Base-by-base conservation (phyloP, 2,329 filamentous ascomycete species). In the Annulohypoxylon truncatum region DNA sequence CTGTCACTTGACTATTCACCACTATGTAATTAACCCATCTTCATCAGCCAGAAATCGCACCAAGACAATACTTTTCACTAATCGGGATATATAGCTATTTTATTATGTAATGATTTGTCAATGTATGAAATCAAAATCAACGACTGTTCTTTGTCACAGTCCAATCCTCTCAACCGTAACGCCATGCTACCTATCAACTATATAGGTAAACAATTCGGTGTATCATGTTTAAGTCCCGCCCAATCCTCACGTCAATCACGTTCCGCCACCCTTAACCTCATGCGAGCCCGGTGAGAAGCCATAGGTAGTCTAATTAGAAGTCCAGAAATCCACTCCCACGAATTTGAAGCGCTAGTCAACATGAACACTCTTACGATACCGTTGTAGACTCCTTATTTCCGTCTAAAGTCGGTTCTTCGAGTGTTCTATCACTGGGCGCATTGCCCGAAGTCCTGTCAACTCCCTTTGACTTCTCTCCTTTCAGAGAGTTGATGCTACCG, bases 1-100 rank as follows among this genome's bases (percentile, higher is more conserved):
- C 35, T 51, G 61, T 75, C 73, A 75, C 72, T 71, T 74, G 73
- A 75, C 66, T 58, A 57, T 47, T 56, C 33, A 38, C 28, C 40
- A 46, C 18, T n/a, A 52, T 15, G 22, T n/a, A 40, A 52, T 40
- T 52, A 52, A 26, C 20, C 31, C n/a, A 24, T 24, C 15, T 8
- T 12, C 6, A 22, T 22, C 22, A 13, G 35, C n/a, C n/a, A 18
- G 8, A 13, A 18, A 18, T 28, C 40, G 18, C 35, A 22, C 8
- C 20, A 52, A 52, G 50, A 15, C 18, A 10, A 42, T 42, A 26
- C 24, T 52, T 51, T 22, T 58, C 15, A 50, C 44, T 57, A 51
- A 51, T 22, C 46, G 33, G 6, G 46, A 52, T 60, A 53, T 40
- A 44, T 9, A 31, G 5, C 13, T 18, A 54, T 24, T 24, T 29